phyloP scores from a whole-genome alignment of 768 basidiomycete species.

The Podaxis sp. region DNA sequence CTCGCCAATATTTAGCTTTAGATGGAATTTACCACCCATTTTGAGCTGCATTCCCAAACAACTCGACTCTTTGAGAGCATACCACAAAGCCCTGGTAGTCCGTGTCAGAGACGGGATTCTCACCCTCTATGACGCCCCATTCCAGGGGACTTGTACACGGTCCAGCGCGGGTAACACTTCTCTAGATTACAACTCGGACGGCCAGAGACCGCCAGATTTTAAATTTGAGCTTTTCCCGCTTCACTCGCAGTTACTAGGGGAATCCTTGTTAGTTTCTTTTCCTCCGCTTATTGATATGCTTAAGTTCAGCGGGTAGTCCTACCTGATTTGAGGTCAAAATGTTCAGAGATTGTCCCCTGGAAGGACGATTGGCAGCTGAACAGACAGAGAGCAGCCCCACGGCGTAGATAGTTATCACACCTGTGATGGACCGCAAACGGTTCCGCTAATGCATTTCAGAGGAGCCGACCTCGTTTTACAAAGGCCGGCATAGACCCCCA shows the following conservation, averaged over 20 bases:
- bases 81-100: conserved; percentile 65
- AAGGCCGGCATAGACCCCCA: conserved; percentile 34
- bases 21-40: conserved; percentile 83
- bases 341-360: conserved; percentile 32
- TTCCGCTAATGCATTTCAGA: conserved; percentile 48
- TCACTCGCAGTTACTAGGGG: conserved; percentile 87
- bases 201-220: conserved; percentile 64
- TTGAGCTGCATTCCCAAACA: conserved; percentile 86
- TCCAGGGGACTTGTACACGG: conserved; percentile 79
- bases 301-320: conserved; percentile 85
- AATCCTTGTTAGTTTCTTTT: conserved; percentile 92
- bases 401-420: conserved; percentile 56
- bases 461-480: conserved; percentile 27
- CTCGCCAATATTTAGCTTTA: conserved; percentile 82
- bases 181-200: conserved; percentile 78
- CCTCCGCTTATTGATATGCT: conserved; percentile 90
- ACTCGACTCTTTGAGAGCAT: conserved; percentile 78
- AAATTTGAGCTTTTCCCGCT: conserved; percentile 84
- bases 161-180: conserved; percentile 70
- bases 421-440: conserved; percentile 26
- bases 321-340: conserved; percentile 74
- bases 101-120: conserved; percentile 54
- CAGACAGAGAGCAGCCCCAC: conserved; percentile 15
- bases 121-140: conserved; percentile 79
- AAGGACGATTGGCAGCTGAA: conserved; percentile 27